Evolutionary conservation across 768 basidiomycete species (phyloP).

Genomic region (Exsudoporus frostii): DNA sequence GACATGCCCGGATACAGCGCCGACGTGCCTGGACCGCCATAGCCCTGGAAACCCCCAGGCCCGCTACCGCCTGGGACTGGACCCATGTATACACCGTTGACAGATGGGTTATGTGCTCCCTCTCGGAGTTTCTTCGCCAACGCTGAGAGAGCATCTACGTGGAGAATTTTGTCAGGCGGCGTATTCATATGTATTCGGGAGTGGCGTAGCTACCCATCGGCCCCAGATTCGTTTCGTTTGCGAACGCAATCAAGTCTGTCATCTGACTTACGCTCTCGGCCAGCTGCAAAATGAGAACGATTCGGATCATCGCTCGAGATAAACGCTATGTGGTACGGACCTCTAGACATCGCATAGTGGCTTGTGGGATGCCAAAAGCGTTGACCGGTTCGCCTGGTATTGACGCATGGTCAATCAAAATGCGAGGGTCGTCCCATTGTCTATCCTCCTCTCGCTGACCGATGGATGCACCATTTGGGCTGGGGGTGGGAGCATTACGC

Average conservation of each 20-base stretch:
- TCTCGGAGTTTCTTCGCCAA: constrained; percentile 41
- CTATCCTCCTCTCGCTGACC: constrained; percentile 48
- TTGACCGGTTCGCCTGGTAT: constrained; percentile 84
- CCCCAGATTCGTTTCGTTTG: constrained; percentile 51
- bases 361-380: constrained; percentile 85
- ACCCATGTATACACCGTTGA: constrained; percentile 21
- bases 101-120: constrained; percentile 7
- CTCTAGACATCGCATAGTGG: constrained; percentile 87
- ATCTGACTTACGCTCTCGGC: constrained; percentile 81
- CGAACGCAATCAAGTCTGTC: constrained; percentile 71
- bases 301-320: constrained; percentile 3
- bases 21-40: constrained; percentile 32
- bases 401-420: constrained; percentile 56
- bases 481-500: constrained; percentile 35
- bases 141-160: constrained; percentile 43
- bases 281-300: constrained; percentile 40
- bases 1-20: constrained; percentile 47
- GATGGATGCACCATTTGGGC: constrained; percentile 27
- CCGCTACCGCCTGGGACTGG: constrained; percentile 17
- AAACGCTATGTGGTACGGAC: constrained; percentile 34
- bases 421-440: constrained; percentile 64
- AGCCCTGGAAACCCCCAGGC: constrained; percentile 23
- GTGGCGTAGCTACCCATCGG: constrained; percentile 56
- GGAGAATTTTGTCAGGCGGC: constrained; percentile 18
- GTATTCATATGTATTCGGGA: constrained; percentile 26